These are phyloP conservation scores for Hygrocybe punicea DNA, from an alignment of 768 basidiomycete genomes.

Conservation along the genomic window DNA sequence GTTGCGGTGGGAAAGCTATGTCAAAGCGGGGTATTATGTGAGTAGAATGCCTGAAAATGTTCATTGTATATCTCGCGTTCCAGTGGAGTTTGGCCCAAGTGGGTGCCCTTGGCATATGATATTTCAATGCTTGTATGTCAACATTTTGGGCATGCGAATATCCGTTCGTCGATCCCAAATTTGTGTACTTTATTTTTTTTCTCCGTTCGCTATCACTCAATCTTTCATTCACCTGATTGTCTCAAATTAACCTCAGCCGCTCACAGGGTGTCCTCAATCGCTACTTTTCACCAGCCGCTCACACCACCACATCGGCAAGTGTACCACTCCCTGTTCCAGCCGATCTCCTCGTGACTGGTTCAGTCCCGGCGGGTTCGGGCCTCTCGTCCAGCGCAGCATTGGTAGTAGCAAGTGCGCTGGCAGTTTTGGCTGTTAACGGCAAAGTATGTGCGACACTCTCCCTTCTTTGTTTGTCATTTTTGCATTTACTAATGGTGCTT, in stretches of 20 bases:
- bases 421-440: slow-evolving; percentile 74
- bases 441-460: slow-evolving; percentile 44
- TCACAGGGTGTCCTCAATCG: slow-evolving; percentile 63
- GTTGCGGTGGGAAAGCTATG: slow-evolving; percentile 82
- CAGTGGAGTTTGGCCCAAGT: too few relatives aligned
- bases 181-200: background rate
- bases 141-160: too few relatives aligned
- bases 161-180: too few relatives aligned
- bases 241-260: background rate
- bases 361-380: slow-evolving; percentile 83
- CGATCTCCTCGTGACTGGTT: slow-evolving; percentile 75
- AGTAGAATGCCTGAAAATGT: slow-evolving; percentile 22
- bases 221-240: background rate
- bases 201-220: background rate
- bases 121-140: too few relatives aligned
- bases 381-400: slow-evolving; percentile 87
- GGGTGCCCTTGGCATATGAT: too few relatives aligned
- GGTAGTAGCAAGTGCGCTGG: slow-evolving; percentile 82
- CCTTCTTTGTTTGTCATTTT: background rate
- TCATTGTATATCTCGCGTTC: background rate
- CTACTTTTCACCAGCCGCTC: slow-evolving; percentile 43
- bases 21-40: slow-evolving; percentile 83
- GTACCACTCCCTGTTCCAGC: slow-evolving; percentile 49
- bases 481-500: slow-evolving; percentile 2
- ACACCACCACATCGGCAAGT: slow-evolving; percentile 3